These are phyloP conservation scores for Selaginella moellendorffii DNA, from an alignment of 75 land plant genomes.

Conservation along the genomic window DNA sequence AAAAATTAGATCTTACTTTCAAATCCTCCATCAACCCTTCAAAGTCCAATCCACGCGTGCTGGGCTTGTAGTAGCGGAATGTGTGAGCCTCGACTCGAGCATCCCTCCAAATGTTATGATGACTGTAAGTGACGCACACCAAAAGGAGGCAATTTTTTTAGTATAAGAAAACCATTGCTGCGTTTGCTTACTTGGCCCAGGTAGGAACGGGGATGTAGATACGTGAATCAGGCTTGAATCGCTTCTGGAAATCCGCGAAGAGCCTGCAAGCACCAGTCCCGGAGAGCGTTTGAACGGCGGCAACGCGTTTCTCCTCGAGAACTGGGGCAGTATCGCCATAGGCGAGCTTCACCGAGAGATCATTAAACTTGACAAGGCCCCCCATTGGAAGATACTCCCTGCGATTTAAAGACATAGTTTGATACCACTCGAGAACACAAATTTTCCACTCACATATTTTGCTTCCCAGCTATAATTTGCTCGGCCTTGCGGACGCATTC, in stretches of 20 bases:
- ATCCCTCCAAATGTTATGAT: slow-evolving; percentile 95
- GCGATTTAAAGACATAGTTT: neutral
- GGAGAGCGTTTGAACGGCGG: slow-evolving; percentile 77
- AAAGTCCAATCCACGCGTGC: slow-evolving; percentile 70
- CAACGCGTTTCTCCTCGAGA: slow-evolving; percentile 58
- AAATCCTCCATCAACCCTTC: slow-evolving; percentile 68
- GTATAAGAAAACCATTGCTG: too few relatives aligned
- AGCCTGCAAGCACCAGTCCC: slow-evolving; percentile 94
- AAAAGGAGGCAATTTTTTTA: too few relatives aligned
- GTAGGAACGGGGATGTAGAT: slow-evolving; percentile 84
- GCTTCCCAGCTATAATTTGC: slow-evolving; percentile 49
- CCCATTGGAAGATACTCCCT: slow-evolving; percentile 98
- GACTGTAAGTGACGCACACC: slow-evolving; percentile 43
- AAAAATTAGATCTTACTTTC: too few relatives aligned
- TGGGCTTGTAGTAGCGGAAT: slow-evolving; percentile 73
- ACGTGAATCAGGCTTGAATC: slow-evolving; percentile 67
- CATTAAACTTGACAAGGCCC: slow-evolving; percentile 55
- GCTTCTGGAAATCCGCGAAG: slow-evolving; percentile 85
- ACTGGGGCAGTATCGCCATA: slow-evolving; percentile 73
- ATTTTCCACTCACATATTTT: slow-evolving; percentile 31
- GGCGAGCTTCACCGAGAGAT: slow-evolving; percentile 63
- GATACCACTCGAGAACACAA: neutral
- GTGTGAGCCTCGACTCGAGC: slow-evolving; percentile 67
- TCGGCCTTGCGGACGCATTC: slow-evolving; percentile 83
- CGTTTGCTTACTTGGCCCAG: slow-evolving; percentile 83